Evolutionary conservation across 129 eudicot species (phyloP).

Genomic region (Helianthus annuus): HanXRQr2.0-SUNRISE NC_035443.2:128664433-128664932

Average conservation of each 20-base stretch:
- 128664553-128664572: not conserved
- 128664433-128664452: constrained; percentile 48
- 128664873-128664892: constrained; percentile 82
- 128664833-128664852: constrained; percentile 78
- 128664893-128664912: constrained; percentile 74
- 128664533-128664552: not conserved
- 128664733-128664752: constrained; percentile 46
- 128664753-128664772: constrained; percentile 75
- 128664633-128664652: constrained; percentile 66
- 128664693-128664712: constrained; percentile 55
- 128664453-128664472: constrained; percentile 55
- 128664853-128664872: constrained; percentile 65
- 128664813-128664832: constrained; percentile 65
- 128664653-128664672: constrained; percentile 43
- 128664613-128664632: constrained; percentile 40
- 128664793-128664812: constrained; percentile 84
- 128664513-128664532: not conserved
- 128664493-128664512: not conserved
- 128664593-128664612: constrained; percentile 62
- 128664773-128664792: constrained; percentile 83
- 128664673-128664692: constrained; percentile 32
- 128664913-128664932: constrained; percentile 5
- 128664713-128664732: constrained; percentile 61
- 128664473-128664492: not conserved
- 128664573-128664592: constrained; percentile 80